A percentile compares a stretch with the other conserved stretches of the same genome.
Conservation (phyloP, 768 basidiomycete genomes). For the Leccinum boreale region DNA sequence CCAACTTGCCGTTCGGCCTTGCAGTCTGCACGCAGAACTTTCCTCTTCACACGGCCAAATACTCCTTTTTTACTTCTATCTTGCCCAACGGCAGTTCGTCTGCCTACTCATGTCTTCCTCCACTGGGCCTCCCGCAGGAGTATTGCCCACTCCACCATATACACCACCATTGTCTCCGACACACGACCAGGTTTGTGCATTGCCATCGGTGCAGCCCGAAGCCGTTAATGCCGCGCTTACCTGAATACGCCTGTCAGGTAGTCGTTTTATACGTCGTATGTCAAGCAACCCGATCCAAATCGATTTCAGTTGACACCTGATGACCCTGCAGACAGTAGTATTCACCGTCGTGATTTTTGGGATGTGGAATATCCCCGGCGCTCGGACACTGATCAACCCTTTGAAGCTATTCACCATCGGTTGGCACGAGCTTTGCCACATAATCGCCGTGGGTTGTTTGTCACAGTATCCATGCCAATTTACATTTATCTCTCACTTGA, state of each 20-base stretch:
- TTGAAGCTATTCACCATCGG: slow-evolving; percentile 87
- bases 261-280: slow-evolving; percentile 75
- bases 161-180: slow-evolving; percentile 55
- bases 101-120: slow-evolving; percentile 31
- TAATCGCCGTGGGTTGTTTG: slow-evolving; percentile 55
- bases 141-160: slow-evolving; percentile 30
- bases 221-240: slow-evolving; percentile 22
- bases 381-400: slow-evolving; percentile 75
- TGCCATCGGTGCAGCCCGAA: slow-evolving; percentile 15
- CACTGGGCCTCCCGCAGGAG: slow-evolving; percentile 34
- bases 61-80: slow-evolving; percentile 1
- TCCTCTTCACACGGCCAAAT: slow-evolving; percentile 16
- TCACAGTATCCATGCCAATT: slow-evolving; percentile 1
- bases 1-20: slow-evolving; percentile 23
- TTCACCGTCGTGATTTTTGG: slow-evolving; percentile 86
- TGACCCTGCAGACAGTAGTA: slow-evolving; percentile 61
- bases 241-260: slow-evolving; percentile 41
- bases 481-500: slow-evolving; percentile 4
- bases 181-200: slow-evolving; percentile 62
- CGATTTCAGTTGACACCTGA: slow-evolving; percentile 6
- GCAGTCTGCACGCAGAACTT: slow-evolving; percentile 31
- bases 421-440: slow-evolving; percentile 86
- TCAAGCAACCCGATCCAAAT: slow-evolving; percentile 20
- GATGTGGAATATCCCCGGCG: slow-evolving; percentile 83
- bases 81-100: slow-evolving; percentile 26